Conservation (phyloP, 225 moss, liverwort and hornwort genomes). For the Thuidium tamariscinum region DNA sequence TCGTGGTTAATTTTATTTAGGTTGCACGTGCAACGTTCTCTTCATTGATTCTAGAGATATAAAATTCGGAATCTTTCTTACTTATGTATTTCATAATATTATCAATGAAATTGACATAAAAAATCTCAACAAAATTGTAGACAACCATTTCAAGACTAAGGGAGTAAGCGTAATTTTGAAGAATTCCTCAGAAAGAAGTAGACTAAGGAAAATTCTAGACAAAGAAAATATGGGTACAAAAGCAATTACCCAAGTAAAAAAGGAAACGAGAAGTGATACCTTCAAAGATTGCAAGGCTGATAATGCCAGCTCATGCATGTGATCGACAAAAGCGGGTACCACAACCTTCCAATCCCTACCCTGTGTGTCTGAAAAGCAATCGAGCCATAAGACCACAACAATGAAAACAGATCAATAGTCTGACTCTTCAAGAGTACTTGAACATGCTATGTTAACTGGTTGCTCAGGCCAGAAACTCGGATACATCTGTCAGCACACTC, state of each 20-base stretch:
- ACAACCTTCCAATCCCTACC: constrained; percentile 56
- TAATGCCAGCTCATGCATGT: constrained; percentile 83
- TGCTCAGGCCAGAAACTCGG: not conserved
- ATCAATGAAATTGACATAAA: not conserved
- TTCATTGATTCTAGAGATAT: not conserved
- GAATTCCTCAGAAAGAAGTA: not conserved
- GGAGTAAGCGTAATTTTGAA: not conserved
- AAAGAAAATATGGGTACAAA: not conserved
- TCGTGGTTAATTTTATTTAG: not conserved
- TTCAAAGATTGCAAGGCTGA: constrained; percentile 82
- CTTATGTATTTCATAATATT: not conserved
- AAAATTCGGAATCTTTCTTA: not conserved
- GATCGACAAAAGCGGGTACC: constrained; percentile 80
- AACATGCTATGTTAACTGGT: not conserved
- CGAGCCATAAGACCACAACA: not conserved
- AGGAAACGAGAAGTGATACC: constrained; percentile 17
- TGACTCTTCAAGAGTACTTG: not conserved
- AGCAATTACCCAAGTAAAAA: not conserved
- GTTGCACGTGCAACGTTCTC: not conserved
- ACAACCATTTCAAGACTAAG: not conserved
- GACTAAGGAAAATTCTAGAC: not conserved
- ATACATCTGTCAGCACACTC: not conserved
- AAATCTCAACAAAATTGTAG: not conserved
- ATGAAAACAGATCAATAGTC: not conserved
- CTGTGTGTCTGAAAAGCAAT: constrained; percentile 47